phyloP scores from a whole-genome alignment of 768 basidiomycete species.

The Pulveroboletus sp. region DNA sequence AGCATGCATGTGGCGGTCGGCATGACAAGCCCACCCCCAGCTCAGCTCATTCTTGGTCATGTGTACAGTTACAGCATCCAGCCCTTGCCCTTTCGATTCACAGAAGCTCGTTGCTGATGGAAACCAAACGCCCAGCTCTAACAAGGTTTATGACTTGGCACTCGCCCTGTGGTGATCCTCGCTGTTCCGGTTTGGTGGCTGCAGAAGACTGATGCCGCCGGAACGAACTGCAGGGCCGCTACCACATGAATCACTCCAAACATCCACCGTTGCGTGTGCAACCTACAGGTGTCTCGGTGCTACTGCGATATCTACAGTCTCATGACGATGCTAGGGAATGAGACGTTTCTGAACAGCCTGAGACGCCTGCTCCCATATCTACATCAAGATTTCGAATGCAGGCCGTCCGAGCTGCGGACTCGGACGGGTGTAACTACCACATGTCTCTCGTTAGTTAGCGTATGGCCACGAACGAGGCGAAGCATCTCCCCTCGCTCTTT shows the following conservation, averaged over 20 bases:
- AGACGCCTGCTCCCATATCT: not conserved
- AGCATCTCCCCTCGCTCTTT: no score
- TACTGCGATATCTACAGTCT: conserved; percentile 7
- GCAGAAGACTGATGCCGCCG: not conserved
- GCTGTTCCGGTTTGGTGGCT: not conserved
- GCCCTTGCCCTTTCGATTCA: not conserved
- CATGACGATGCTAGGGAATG: not conserved
- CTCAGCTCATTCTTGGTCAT: no score
- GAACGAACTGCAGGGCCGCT: not conserved
- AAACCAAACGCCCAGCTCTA: not conserved
- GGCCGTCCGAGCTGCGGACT: no score
- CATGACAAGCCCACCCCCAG: no score
- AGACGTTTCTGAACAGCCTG: not conserved
- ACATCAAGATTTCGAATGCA: no score
- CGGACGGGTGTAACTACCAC: no score
- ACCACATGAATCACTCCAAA: not conserved
- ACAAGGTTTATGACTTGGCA: not conserved
- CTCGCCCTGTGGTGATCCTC: conserved; percentile 3
- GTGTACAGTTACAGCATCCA: no score
- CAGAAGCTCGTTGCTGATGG: not conserved
- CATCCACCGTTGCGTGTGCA: not conserved
- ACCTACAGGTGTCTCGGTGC: not conserved
- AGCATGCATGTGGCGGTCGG: no score
- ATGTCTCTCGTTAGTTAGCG: no score
- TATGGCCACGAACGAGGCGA: no score